These are phyloP conservation scores for Chlorella sp. DNA, from an alignment of 139 green algal species.

Conservation along the genomic window DNA sequence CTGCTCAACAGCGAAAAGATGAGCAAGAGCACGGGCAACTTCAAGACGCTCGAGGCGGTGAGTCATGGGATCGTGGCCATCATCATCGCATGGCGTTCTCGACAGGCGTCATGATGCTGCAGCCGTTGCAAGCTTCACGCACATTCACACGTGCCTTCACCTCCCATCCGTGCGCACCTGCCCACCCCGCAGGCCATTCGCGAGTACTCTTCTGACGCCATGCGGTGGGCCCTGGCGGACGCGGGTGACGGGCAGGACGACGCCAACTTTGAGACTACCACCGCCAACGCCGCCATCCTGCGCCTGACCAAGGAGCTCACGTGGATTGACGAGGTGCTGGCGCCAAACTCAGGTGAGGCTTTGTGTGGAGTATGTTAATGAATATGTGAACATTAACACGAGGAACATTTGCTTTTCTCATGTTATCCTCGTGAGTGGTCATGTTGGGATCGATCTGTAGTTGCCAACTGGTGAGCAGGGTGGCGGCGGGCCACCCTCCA, in stretches of 20 bases:
- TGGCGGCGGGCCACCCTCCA: too few relatives aligned
- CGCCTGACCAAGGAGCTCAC: constrained; percentile 84
- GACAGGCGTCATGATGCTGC: too few relatives aligned
- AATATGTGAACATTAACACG: too few relatives aligned
- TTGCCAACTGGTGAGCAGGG: too few relatives aligned
- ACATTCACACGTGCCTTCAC: not conserved
- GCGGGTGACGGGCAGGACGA: constrained; percentile 96
- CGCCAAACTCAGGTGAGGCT: constrained; percentile 20
- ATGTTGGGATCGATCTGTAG: too few relatives aligned
- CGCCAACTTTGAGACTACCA: constrained; percentile 95
- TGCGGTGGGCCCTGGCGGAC: constrained; percentile 91
- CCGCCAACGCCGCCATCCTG: constrained; percentile 93
- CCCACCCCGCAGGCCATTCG: constrained; percentile 61
- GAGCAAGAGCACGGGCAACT: constrained; percentile 96
- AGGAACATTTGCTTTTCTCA: too few relatives aligned
- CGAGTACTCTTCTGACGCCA: constrained; percentile 89
- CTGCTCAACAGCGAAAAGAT: constrained; percentile 98
- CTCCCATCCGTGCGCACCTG: not conserved
- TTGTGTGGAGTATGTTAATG: too few relatives aligned
- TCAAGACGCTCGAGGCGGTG: constrained; percentile 78
- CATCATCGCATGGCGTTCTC: too few relatives aligned
- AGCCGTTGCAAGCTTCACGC: too few relatives aligned
- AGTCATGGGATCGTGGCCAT: too few relatives aligned
- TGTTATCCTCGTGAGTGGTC: too few relatives aligned
- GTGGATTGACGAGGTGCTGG: constrained; percentile 87